Base-by-base conservation (phyloP, 441 rosid genomes). In the Melastoma candidum region DNA sequence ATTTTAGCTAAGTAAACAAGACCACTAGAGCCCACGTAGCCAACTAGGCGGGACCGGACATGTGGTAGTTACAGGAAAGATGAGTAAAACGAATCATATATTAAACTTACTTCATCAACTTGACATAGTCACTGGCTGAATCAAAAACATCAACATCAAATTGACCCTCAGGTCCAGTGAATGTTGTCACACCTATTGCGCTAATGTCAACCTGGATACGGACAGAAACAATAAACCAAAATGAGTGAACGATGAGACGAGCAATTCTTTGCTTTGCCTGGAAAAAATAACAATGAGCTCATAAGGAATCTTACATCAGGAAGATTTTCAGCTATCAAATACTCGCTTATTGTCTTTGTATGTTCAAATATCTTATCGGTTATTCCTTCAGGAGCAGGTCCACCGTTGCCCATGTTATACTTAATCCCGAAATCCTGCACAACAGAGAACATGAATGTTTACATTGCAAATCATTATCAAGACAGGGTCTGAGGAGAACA, bases 401-500 rank as follows among this genome's bases (percentile, higher is more conserved):
- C 99, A 60, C 99, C 99, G 58, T 86, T 93, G 74, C 80, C 99
- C 99, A 93, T 93, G 77, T 93, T 93, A 76, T 93, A 93, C 79
- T 93, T 93, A 72, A 89, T 89, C 57, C 99, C 99, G 80, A 93
- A 93, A 74, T 93, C 97, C 99, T 89, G 81, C 43, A 68, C 49
- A 7, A 26, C 9, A 26, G 32, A 29, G 36, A 29, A 29, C 5
- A 6, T 29, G 36, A 29, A 29, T 17, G 7, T 6, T 29, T 3
- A 29, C 3, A 29, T 29, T 29, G 36, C 36, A 29, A 29, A 6
- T 29, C 5, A 29, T 29, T 3, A 29, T 3, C 7, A 29, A 29
- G 7, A 0, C 22, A 17, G 22, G 22, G 22, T 17, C 22, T 1
- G 22, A 17, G 22, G 22, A 17, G 22, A 17, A 17, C 22, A 29